These are phyloP conservation scores for Bruguiera sexangula DNA, from an alignment of 345 rosid species.

Conservation along the genomic window DNA sequence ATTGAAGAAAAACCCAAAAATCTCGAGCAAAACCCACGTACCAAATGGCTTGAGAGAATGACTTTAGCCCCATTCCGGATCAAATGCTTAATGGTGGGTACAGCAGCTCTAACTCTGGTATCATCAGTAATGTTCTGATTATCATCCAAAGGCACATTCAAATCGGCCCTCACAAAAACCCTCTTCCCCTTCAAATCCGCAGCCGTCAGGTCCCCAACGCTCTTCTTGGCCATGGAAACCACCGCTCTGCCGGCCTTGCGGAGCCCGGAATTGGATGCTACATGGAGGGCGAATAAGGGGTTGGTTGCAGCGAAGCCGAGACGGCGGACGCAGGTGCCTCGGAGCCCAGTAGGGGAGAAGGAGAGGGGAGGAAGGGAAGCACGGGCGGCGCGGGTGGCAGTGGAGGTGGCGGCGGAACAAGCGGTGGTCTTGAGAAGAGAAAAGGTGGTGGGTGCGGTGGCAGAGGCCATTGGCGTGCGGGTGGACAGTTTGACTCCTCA, in stretches of 20 bases:
- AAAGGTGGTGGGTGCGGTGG: constrained; percentile 61
- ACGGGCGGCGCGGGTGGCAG: constrained; percentile 37
- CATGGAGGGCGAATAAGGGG: constrained; percentile 45
- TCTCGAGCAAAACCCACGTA: constrained; percentile 12
- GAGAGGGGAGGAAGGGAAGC: constrained; percentile 25
- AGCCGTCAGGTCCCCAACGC: constrained; percentile 70
- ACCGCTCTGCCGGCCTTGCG: constrained; percentile 46
- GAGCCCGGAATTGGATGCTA: constrained; percentile 33
- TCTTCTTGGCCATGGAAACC: constrained; percentile 83
- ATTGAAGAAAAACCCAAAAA: background rate
- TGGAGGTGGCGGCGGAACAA: constrained; percentile 33
- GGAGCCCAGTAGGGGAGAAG: constrained; percentile 29
- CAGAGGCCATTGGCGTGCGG: constrained; percentile 26
- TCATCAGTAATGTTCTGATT: constrained; percentile 92
- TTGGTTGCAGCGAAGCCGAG: constrained; percentile 62
- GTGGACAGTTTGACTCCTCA: background rate
- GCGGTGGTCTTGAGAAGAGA: constrained; percentile 60
- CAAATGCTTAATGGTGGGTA: constrained; percentile 97
- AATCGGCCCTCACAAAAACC: constrained; percentile 89
- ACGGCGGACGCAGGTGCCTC: constrained; percentile 32
- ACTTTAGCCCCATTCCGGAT: constrained; percentile 85
- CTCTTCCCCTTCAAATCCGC: constrained; percentile 93
- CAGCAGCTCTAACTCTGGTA: constrained; percentile 86
- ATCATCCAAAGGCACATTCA: constrained; percentile 91
- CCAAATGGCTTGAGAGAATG: constrained; percentile 95